phyloP scores from a whole-genome alignment of 306 rosid species.

The Medicago lupulina region DNA sequence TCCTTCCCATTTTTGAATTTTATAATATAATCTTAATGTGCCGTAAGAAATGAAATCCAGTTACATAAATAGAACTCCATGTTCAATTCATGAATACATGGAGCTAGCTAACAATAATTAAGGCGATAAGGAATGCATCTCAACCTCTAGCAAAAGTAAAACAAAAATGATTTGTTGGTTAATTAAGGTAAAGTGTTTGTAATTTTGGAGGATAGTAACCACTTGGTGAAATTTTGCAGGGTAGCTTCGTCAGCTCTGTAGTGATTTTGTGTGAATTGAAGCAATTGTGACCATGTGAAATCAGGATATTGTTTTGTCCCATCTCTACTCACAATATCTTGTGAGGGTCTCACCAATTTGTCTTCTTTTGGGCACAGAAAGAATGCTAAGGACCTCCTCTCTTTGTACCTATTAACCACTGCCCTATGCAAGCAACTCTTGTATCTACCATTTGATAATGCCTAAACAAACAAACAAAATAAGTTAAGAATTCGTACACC shows the following conservation, averaged over 20 bases:
- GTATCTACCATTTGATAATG: slow-evolving; percentile 35
- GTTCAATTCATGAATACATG: not conserved
- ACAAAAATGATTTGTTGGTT: not conserved
- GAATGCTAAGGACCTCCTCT: slow-evolving; percentile 34
- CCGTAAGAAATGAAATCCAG: not conserved
- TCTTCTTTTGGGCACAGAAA: slow-evolving; percentile 26
- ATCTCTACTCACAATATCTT: slow-evolving; percentile 51
- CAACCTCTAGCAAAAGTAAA: not conserved
- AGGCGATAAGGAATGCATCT: not conserved
- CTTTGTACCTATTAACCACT: slow-evolving; percentile 28
- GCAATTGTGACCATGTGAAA: slow-evolving; percentile 75
- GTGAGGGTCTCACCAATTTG: slow-evolving; percentile 47
- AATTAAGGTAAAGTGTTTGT: slow-evolving; percentile 7
- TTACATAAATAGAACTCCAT: not conserved
- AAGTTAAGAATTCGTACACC: not conserved
- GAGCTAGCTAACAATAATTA: not conserved
- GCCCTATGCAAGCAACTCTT: slow-evolving; percentile 28
- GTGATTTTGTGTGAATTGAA: slow-evolving; percentile 62
- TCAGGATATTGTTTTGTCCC: slow-evolving; percentile 63
- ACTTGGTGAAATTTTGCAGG: slow-evolving; percentile 63
- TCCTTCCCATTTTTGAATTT: not conserved
- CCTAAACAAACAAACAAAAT: slow-evolving; percentile 37
- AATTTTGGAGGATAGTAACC: slow-evolving; percentile 47
- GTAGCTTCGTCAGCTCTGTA: slow-evolving; percentile 71
- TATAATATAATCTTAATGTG: not conserved